Evolutionary conservation across 2,329 filamentous ascomycete species (phyloP).

Genomic region (Clarireedia paspali): DNA sequence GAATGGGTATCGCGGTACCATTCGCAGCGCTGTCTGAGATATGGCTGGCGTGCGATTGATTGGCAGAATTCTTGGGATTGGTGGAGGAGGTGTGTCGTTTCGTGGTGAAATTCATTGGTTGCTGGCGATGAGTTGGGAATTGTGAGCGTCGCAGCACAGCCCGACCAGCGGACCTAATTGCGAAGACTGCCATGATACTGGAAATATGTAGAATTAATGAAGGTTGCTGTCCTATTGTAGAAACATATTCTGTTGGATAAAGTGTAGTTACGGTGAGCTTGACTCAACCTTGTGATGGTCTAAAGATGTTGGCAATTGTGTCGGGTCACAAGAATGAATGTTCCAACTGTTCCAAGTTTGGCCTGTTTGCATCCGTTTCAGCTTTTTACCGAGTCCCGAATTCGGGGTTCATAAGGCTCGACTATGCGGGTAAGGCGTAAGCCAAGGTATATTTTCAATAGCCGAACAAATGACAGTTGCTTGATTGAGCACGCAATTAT

Average conservation of each 20-base stretch:
- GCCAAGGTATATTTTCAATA: no score
- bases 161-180: slow-evolving; percentile 17
- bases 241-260: background rate
- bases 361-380: no score
- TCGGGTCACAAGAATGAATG: no score
- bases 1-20: slow-evolving; percentile 34
- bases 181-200: slow-evolving; percentile 18
- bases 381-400: no score
- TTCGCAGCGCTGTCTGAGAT: slow-evolving; percentile 16
- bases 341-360: no score
- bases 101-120: slow-evolving; percentile 12
- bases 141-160: slow-evolving; percentile 17
- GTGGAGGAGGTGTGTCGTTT: slow-evolving; percentile 17
- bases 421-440: no score
- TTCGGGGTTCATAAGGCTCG: no score
- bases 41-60: slow-evolving; percentile 8
- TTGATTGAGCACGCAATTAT: no score
- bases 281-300: no score
- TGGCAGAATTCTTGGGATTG: slow-evolving; percentile 11
- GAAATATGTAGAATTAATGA: background rate
- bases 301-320: no score
- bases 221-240: background rate
- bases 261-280: no score
- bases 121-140: slow-evolving; percentile 10
- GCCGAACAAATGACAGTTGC: no score